Percentiles rank a stretch among this genome's conserved stretches.
These are phyloP conservation scores for Fusarium sp. DNA, from an alignment of 2,329 filamentous ascomycete species.

Conservation along the genomic window DNA sequence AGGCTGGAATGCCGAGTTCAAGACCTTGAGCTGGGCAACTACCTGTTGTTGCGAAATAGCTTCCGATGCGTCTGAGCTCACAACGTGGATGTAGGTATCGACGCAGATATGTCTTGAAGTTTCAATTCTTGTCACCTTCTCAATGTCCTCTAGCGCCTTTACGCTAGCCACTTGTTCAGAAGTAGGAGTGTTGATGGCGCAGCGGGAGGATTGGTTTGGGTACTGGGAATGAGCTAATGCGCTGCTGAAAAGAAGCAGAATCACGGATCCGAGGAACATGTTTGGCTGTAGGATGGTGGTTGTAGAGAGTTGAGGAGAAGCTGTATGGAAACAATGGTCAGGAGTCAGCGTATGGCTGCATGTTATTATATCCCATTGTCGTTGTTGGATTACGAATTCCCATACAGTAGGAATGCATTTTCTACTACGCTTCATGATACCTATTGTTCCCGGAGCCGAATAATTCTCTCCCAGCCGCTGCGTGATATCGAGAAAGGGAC, in stretches of 20 bases:
- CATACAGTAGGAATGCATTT: neutral
- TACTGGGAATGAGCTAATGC: rapidly evolving
- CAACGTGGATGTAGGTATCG: neutral
- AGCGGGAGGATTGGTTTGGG: neutral
- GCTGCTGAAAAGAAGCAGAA: neutral
- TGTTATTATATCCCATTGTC: neutral
- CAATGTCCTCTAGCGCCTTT: neutral
- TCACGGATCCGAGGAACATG: neutral
- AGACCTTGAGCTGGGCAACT: neutral
- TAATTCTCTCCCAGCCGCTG: too few relatives aligned
- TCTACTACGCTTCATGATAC: neutral
- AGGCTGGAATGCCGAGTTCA: neutral
- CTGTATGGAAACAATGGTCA: rapidly evolving
- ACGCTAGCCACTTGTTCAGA: neutral
- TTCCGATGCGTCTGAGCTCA: neutral
- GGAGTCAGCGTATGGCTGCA: neutral
- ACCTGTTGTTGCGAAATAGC: neutral
- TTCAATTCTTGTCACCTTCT: neutral
- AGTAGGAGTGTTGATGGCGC: neutral
- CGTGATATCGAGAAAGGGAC: neutral
- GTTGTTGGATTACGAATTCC: neutral
- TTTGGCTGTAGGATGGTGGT: too few relatives aligned
- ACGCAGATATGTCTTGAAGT: neutral
- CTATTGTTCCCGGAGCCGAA: neutral
- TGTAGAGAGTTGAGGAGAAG: neutral